These are phyloP conservation scores for Calonectria honghensis DNA, from an alignment of 2,329 filamentous ascomycete genomes.

Conservation along the genomic window DNA sequence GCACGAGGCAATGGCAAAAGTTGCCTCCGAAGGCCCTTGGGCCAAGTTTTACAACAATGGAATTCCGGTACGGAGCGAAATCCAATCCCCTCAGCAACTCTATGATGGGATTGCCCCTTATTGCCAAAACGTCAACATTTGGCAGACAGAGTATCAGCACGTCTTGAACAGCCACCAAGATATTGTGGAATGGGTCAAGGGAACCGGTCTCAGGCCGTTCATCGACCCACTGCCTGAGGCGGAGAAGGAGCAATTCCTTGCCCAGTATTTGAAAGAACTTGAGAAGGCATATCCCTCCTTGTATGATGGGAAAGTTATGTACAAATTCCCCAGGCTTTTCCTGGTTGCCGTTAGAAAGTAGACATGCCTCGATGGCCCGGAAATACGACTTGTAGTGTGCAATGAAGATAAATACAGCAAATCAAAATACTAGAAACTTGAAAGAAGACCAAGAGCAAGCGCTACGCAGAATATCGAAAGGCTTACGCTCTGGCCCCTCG, in stretches of 20 bases:
- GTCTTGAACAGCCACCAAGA: constrained; percentile 66
- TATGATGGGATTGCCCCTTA: constrained; percentile 69
- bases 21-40: constrained; percentile 64
- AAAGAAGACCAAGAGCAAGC: not conserved
- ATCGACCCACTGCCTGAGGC: constrained; percentile 66
- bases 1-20: constrained; percentile 69
- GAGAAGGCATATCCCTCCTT: constrained; percentile 64
- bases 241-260: constrained; percentile 66
- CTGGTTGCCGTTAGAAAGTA: constrained; percentile 63
- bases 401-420: not conserved
- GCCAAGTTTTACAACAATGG: constrained; percentile 51
- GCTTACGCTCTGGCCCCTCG: not conserved
- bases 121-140: constrained; percentile 68
- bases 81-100: constrained; percentile 67
- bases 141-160: constrained; percentile 74
- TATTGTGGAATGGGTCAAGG: constrained; percentile 77
- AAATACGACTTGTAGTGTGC: not conserved
- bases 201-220: constrained; percentile 74
- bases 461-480: not conserved
- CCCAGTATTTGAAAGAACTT: constrained; percentile 67
- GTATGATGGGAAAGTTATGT: constrained; percentile 71
- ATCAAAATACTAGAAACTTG: not conserved
- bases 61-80: constrained; percentile 65
- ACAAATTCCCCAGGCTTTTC: constrained; percentile 75
- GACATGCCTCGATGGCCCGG: not conserved